Percentiles rank a stretch among this genome's conserved stretches.
phyloP scores from a whole-genome alignment of 2,329 filamentous ascomycete genomes.

The Talaromyces sp. region DNA sequence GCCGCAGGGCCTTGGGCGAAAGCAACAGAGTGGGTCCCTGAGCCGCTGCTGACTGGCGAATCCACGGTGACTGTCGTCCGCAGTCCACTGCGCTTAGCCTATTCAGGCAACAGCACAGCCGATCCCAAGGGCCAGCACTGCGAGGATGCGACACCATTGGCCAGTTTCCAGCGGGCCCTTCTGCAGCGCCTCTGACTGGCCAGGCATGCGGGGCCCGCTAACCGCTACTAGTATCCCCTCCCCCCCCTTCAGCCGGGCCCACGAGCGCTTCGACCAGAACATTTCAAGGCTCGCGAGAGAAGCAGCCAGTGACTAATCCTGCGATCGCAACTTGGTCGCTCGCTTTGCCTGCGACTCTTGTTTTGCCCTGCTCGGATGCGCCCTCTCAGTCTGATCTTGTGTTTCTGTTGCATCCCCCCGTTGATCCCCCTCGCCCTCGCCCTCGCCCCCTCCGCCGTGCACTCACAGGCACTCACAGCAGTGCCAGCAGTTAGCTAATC shows the following conservation, averaged over 20 bases:
- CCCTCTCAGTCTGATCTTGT: neutral
- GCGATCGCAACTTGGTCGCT: neutral
- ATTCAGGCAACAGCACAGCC: neutral
- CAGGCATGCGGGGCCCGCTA: neutral
- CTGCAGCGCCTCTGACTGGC: neutral
- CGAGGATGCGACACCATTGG: neutral
- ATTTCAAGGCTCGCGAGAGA: neutral
- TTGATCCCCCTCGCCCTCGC: too few relatives aligned
- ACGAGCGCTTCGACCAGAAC: neutral
- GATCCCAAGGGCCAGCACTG: slow-evolving; percentile 1
- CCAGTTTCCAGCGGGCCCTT: neutral
- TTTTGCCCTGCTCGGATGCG: neutral
- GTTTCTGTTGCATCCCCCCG: too few relatives aligned
- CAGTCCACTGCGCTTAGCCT: neutral
- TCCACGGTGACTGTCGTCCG: neutral
- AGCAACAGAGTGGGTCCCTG: neutral
- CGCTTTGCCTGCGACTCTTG: neutral
- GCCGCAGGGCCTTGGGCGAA: neutral
- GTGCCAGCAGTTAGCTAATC: too few relatives aligned
- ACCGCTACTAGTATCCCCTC: neutral
- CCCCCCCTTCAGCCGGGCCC: neutral
- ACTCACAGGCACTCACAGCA: too few relatives aligned
- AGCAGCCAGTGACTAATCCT: neutral
- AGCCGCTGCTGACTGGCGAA: neutral
- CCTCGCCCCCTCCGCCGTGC: too few relatives aligned